A percentile compares a stretch with the other conserved stretches of the same genome.
Conservation (phyloP, 1,284 basidiomycete genomes). For the Trichosporon sp. region DNA sequence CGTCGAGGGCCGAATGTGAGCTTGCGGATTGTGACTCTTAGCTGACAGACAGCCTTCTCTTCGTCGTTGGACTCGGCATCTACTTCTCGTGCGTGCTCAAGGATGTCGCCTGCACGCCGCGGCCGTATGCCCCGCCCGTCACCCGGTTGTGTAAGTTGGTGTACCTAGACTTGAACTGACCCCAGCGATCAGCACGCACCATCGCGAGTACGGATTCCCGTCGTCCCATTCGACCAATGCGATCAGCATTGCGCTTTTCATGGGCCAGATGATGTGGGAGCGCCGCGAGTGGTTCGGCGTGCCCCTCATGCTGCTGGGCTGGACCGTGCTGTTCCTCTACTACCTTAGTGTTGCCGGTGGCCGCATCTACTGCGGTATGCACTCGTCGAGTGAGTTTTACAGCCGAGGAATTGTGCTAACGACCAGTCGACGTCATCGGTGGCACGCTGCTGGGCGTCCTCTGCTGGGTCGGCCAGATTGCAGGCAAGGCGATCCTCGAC, state of each 20-base stretch:
- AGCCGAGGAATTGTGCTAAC: neutral
- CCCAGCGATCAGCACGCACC: constrained; percentile 79
- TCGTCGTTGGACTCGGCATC: constrained; percentile 77
- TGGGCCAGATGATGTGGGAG: constrained; percentile 54
- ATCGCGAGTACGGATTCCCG: constrained; percentile 72
- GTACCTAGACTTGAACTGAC: neutral
- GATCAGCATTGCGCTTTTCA: constrained; percentile 80
- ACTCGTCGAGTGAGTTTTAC: constrained; percentile 60
- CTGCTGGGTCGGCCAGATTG: constrained; percentile 65
- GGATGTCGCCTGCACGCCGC: constrained; percentile 85
- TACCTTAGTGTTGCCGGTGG: constrained; percentile 81
- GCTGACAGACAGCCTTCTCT: constrained; percentile 62
- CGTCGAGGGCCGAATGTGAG: constrained; percentile 72
- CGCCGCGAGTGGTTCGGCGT: constrained; percentile 32
- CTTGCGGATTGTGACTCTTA: constrained; percentile 23
- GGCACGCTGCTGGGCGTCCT: constrained; percentile 68
- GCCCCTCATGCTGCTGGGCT: constrained; percentile 30
- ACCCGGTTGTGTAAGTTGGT: constrained; percentile 64
- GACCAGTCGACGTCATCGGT: constrained; percentile 66
- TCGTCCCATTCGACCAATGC: constrained; percentile 94
- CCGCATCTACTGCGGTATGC: constrained; percentile 88
- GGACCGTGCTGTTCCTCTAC: constrained; percentile 64
- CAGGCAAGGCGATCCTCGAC: constrained; percentile 48
- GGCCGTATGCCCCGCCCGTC: constrained; percentile 88
- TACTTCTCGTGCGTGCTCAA: constrained; percentile 83